Percentiles rank a stretch among this genome's conserved stretches.
Conservation (phyloP, 495 filamentous ascomycete species). For the Penicillium tannophilum region DNA sequence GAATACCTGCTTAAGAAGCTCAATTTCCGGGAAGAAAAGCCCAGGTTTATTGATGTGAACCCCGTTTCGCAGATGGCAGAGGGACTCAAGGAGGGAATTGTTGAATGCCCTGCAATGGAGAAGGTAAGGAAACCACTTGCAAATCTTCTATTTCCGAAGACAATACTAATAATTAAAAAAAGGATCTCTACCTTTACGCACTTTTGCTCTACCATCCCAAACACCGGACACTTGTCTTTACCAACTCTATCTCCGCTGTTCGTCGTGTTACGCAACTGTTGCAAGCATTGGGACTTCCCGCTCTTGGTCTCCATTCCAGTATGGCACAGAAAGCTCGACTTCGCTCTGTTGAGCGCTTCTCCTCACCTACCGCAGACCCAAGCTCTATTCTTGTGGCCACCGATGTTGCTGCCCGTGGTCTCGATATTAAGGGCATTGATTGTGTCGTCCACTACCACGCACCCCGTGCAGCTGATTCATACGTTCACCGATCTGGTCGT, state of each 20-base stretch:
- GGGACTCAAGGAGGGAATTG: constrained; percentile 81
- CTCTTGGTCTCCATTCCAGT: constrained; percentile 80
- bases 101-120: constrained; percentile 89
- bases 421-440: constrained; percentile 89
- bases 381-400: constrained; percentile 85
- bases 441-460: constrained; percentile 94
- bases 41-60: constrained; percentile 91
- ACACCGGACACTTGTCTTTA: constrained; percentile 81
- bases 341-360: constrained; percentile 89
- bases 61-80: constrained; percentile 84
- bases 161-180: constrained; percentile 5
- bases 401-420: constrained; percentile 93
- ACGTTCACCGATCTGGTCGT: constrained; percentile 93
- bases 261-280: constrained; percentile 84
- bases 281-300: constrained; percentile 77
- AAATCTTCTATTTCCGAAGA: constrained; percentile 8
- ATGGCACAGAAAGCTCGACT: constrained; percentile 98
- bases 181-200: constrained; percentile 92
- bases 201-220: constrained; percentile 81
- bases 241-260: constrained; percentile 93
- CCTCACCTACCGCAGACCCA: constrained; percentile 55
- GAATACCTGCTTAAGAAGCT: constrained; percentile 90
- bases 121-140: constrained; percentile 57
- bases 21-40: constrained; percentile 78
- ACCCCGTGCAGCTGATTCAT: constrained; percentile 86